Evolutionary conservation across 345 rosid genomes (phyloP), one percentile per base, ranked within the genome.

Genomic region (Syzygium grande): DNA sequence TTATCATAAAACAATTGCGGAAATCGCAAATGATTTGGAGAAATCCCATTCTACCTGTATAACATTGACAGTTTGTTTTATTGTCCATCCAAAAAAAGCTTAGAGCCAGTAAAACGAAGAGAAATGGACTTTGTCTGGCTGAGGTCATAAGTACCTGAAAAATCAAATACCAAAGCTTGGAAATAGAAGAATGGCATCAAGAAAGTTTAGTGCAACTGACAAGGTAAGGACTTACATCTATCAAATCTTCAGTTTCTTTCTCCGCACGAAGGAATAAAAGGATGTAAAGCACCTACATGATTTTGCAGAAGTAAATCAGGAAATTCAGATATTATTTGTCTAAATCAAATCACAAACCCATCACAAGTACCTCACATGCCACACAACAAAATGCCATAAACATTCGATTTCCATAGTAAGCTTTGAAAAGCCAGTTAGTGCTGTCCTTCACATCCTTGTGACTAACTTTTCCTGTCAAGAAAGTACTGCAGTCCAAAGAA

Each of bases 371-470:
- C 99, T 98, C 99, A 84, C 99, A 98, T 6, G 99, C 97, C 89
- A 91, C 97, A 34, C 98, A 96, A 87, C 99, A 97, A 90, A 92
- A 97, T 87, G 95, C 95, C 98, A 97, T 96, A 91, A 97, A 96
- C 94, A 94, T 92, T 34, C 99, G 91, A 90, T 96, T 95, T 55
- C 99, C 99, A 90, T 96, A 97, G 94, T 97, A 97, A 73, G 94
- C 94, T 91, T 63, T 96, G 91, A 96, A 96, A 89, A 97, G 96
- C 99, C 98, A 96, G 89, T 88, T 97, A 23, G 94, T 93, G 92
- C 99, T 97, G 91, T 97, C 98, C 90, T 94, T 95, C 73, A 97
- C 98, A 90, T 97, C 99, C 92, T 95, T 97, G 87, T 97, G 99
- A 91, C 97, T 97, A 84, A 92, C 90, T 92, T 96, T 97, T 88